Base-by-base conservation (phyloP, 345 rosid species). In the Dipteronia sinensis region DNA sequence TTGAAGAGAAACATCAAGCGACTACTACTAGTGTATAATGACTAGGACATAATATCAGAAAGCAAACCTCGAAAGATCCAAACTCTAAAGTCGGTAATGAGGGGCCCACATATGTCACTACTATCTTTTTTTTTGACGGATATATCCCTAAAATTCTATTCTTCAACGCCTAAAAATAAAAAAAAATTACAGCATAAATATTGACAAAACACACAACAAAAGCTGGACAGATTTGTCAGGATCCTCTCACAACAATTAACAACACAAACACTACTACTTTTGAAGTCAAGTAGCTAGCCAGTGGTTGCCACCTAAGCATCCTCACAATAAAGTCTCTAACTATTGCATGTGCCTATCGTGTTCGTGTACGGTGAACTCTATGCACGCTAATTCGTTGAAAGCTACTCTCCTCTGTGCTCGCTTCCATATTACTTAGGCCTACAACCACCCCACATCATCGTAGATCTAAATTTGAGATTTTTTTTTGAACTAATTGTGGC, bases 221-320 rank as follows among this genome's bases (percentile, higher is more conserved):
- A 74, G 64, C 47, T 49, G 29, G n/a, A 55, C 10, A 15, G 49
- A 29, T 51, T 77, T 67, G 78, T 65, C 67, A 65, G 65, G 71
- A 76, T 72, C 23, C 10, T 7, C 19, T 31, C 22, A 17, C 27
- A 20, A 55, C 15, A 29, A 46, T 8, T 17, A 3, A 61, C 16
- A 4, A 49, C 76, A 31, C n/a, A n/a, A n/a, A 34, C 27, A 53
- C 49, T 4, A n/a, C 38, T 5, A n/a, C 0, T 3, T 9, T 59
- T 8, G 22, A 70, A 31, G 65, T 47, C 59, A 12, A 61, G 68
- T 59, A 59, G 22, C 27, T 19, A 11, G 75, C 68, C 78, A 64
- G 65, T 69, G 81, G 78, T 31, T 47, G 72, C 44, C 80, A 44
- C 81, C 78, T 74, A 77, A 73, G 71, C 83, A 47, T 8, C 53